Evolutionary conservation across 768 basidiomycete species (phyloP).

Genomic region (Coprinopsis strossmayeri): DNA sequence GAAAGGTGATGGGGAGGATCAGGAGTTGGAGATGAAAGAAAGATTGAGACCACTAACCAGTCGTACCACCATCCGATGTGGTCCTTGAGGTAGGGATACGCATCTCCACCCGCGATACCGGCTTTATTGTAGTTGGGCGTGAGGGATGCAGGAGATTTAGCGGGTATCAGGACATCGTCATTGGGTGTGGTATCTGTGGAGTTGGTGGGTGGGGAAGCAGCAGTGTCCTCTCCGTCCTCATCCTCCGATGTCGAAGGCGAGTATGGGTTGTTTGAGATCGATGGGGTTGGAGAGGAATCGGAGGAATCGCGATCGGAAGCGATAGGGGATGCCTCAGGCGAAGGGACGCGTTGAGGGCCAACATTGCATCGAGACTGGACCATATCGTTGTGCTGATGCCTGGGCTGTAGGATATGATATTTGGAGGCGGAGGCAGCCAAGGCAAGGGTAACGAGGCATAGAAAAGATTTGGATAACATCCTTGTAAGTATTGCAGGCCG

Average conservation of each 20-base stretch:
- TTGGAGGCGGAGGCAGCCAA: slow-evolving; percentile 4
- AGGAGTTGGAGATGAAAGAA: too few relatives aligned
- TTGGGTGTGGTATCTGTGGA: slow-evolving; percentile 6
- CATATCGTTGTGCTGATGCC: not conserved
- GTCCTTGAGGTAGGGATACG: slow-evolving; percentile 29
- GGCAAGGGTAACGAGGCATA: slow-evolving; percentile 7
- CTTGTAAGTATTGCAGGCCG: slow-evolving; percentile 1
- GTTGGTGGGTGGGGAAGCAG: not conserved
- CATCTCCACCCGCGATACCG: slow-evolving; percentile 40
- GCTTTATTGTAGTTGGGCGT: slow-evolving; percentile 40
- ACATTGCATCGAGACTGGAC: not conserved
- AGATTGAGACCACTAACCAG: slow-evolving; percentile 34
- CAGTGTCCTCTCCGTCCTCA: not conserved
- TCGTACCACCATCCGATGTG: slow-evolving; percentile 48
- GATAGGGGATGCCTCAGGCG: not conserved
- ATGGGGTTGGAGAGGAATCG: not conserved
- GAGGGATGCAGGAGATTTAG: slow-evolving; percentile 14
- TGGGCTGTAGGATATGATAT: not conserved
- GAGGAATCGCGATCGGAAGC: not conserved
- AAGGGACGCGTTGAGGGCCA: not conserved
- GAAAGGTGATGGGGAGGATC: not conserved
- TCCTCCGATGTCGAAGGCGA: not conserved
- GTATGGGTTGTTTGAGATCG: not conserved
- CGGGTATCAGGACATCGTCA: slow-evolving; percentile 2
- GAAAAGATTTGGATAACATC: slow-evolving; percentile 5